phyloP scores from a whole-genome alignment of 352 stramenopile species.

The Sclerospora graminicola region DNA sequence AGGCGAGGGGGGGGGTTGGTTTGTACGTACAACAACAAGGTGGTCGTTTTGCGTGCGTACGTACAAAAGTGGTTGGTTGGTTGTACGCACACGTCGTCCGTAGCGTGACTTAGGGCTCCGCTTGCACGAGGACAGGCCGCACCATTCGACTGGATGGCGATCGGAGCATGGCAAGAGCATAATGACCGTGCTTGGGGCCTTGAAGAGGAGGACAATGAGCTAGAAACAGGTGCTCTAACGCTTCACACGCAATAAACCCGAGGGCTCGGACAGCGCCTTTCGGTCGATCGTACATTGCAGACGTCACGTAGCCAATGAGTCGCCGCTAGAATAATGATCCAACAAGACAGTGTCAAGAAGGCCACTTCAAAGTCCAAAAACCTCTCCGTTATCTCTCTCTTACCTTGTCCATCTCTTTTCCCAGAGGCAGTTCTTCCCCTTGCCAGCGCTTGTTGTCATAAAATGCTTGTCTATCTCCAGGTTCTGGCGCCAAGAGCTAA shows the following conservation, averaged over 20 bases:
- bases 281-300: conserved; percentile 65
- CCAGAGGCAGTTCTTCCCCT: conserved; percentile 9
- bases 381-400: neutral
- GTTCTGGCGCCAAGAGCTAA: conserved; percentile 27
- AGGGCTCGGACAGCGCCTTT: conserved; percentile 51
- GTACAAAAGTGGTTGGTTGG: no score
- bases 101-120: conserved; percentile 10
- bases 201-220: conserved; percentile 2
- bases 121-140: conserved; percentile 34
- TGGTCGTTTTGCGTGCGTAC: no score
- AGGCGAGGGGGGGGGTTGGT: no score
- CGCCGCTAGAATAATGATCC: no score
- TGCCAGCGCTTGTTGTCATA: conserved; percentile 25
- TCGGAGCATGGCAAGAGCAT: conserved; percentile 37
- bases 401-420: conserved; percentile 12
- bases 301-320: conserved; percentile 58
- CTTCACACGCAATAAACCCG: conserved; percentile 57
- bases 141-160: conserved; percentile 36
- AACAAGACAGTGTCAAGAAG: no score
- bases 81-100: neutral
- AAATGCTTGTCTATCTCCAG: conserved; percentile 17
- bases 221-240: conserved; percentile 52
- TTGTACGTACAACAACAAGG: no score
- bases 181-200: conserved; percentile 7
- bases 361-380: no score